phyloP scores from a whole-genome alignment of 768 basidiomycete species.

The Psilocybe cyanescens region DNA sequence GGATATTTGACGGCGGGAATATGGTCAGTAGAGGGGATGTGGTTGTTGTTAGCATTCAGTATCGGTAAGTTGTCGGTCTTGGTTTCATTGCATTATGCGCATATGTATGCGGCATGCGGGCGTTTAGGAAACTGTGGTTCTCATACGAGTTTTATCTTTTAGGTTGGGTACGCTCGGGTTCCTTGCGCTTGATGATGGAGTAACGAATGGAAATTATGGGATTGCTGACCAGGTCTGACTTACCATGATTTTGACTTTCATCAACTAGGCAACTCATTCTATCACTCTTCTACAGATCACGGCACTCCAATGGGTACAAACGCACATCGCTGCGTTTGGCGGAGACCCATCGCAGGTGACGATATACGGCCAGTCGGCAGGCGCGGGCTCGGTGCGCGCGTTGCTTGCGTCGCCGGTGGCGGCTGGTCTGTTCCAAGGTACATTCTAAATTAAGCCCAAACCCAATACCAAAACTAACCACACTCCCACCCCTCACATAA shows the following conservation, averaged over 20 bases:
- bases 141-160: slow-evolving; percentile 26
- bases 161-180: slow-evolving; percentile 46
- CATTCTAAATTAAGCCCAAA: not conserved
- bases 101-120: too few relatives aligned
- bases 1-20: slow-evolving; percentile 47
- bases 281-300: slow-evolving; percentile 27
- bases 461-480: not conserved
- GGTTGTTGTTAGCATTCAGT: slow-evolving; percentile 45
- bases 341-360: slow-evolving; percentile 57
- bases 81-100: slow-evolving; percentile 31
- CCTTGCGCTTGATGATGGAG: slow-evolving; percentile 43
- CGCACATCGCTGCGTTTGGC: slow-evolving; percentile 58
- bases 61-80: slow-evolving; percentile 35
- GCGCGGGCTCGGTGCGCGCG: slow-evolving; percentile 46
- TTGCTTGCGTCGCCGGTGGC: slow-evolving; percentile 38
- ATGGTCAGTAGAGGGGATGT: slow-evolving; percentile 45
- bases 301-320: slow-evolving; percentile 45
- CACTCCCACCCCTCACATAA: not conserved
- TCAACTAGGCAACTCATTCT: too few relatives aligned
- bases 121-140: too few relatives aligned
- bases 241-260: too few relatives aligned
- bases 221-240: slow-evolving; percentile 24
- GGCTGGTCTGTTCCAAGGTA: slow-evolving; percentile 35
- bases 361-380: slow-evolving; percentile 59
- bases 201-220: slow-evolving; percentile 49